Evolutionary conservation across 176 grass and related monocot genomes (phyloP).

Genomic region (Paspalum notatum): DNA sequence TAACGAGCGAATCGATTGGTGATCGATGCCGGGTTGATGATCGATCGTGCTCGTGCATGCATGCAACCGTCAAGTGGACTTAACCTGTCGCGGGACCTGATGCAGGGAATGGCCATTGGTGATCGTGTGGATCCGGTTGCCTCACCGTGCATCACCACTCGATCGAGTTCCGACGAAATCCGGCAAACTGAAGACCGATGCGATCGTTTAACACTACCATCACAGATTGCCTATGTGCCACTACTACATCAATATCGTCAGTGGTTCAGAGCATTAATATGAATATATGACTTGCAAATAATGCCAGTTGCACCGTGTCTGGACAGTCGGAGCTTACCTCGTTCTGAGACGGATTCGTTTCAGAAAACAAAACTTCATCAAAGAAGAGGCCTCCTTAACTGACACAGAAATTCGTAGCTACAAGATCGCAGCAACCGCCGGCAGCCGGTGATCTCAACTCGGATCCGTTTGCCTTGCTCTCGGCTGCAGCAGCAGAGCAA

Average conservation of each 20-base stretch:
- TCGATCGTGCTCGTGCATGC: not conserved
- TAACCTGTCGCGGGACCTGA: not conserved
- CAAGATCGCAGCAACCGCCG: conserved; percentile 20
- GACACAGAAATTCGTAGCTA: not conserved
- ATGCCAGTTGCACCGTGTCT: not conserved
- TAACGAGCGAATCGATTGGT: not conserved
- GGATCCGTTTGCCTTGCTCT: conserved; percentile 31
- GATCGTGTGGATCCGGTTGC: not conserved
- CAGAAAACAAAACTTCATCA: not conserved
- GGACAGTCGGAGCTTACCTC: not conserved
- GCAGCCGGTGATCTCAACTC: conserved; percentile 30
- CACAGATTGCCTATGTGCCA: too few species aligned
- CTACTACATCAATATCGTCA: too few species aligned
- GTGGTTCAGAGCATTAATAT: too few species aligned
- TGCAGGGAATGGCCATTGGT: not conserved
- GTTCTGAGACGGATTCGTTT: not conserved
- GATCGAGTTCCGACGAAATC: too few species aligned
- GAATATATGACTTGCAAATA: too few species aligned
- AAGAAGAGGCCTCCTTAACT: not conserved
- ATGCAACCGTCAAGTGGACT: not conserved
- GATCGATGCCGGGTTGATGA: not conserved
- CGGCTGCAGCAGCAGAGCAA: not conserved
- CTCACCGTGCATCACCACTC: too few species aligned
- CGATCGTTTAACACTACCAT: not conserved
- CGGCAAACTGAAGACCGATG: not conserved